Evolutionary conservation across 192 early-diverging fungal species (phyloP).

Genomic region (Coemansia sp.): DNA sequence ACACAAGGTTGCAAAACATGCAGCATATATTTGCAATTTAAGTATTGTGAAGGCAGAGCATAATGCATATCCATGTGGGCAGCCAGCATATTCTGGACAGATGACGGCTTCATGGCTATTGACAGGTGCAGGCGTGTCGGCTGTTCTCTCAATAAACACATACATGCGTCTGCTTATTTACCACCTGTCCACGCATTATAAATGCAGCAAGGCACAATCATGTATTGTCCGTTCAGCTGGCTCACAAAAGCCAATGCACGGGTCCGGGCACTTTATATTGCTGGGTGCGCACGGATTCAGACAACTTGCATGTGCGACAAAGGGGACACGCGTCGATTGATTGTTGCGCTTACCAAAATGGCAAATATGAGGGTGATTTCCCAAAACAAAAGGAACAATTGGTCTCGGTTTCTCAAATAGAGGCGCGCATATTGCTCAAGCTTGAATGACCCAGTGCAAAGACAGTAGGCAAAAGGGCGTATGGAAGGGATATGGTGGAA

Average conservation of each 20-base stretch:
- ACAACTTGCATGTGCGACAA: not conserved
- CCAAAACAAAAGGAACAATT: conserved; percentile 10
- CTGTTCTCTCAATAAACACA: not conserved
- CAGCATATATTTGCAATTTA: not conserved
- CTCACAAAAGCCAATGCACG: not conserved
- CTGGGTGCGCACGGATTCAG: conserved; percentile 5
- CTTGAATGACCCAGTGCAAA: not conserved
- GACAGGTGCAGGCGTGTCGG: not conserved
- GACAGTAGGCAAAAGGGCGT: not conserved
- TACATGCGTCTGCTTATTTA: not conserved
- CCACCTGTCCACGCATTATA: not conserved
- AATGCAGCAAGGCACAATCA: not conserved
- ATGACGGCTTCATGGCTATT: not conserved
- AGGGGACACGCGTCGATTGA: not conserved
- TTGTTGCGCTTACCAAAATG: conserved; percentile 8
- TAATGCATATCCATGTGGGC: conserved; percentile 1
- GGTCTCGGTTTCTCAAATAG: not conserved
- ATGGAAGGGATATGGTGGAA: not conserved
- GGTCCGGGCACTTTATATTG: not conserved
- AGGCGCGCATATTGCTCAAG: not conserved
- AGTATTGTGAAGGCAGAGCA: not conserved
- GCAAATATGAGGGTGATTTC: not conserved
- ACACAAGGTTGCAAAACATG: conserved; percentile 11
- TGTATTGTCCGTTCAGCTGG: not conserved
- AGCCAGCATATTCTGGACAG: not conserved